phyloP scores from a whole-genome alignment of 1,284 basidiomycete genomes.

The Boletus calvinii region DNA sequence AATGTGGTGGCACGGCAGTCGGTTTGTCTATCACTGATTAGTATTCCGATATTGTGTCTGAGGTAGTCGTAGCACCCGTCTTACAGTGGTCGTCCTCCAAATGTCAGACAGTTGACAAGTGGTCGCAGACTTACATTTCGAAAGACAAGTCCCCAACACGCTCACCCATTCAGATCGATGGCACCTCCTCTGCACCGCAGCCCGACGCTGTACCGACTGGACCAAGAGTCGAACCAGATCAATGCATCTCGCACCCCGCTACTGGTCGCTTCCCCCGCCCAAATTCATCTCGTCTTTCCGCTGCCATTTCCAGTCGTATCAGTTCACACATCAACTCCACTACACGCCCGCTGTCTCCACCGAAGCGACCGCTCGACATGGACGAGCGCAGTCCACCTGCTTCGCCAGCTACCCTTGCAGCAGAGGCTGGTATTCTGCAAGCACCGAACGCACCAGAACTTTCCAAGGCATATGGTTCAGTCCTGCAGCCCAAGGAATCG shows the following conservation, averaged over 20 bases:
- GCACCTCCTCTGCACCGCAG: constrained; percentile 16
- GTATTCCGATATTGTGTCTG: constrained; percentile 12
- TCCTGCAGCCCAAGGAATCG: constrained; percentile 74
- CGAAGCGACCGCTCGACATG: constrained; percentile 44
- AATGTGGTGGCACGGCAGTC: constrained; percentile 73
- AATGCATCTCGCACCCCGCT: constrained; percentile 25
- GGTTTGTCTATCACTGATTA: constrained; percentile 47
- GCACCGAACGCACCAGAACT: constrained; percentile 60
- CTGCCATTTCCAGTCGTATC: constrained; percentile 46
- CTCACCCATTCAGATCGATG: constrained; percentile 23
- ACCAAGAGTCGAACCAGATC: constrained; percentile 7
- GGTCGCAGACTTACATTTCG: constrained; percentile 74
- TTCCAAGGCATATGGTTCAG: constrained; percentile 78
- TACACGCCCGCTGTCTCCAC: constrained; percentile 54
- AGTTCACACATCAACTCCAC: constrained; percentile 58
- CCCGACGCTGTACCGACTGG: constrained; percentile 12
- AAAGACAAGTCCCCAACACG: constrained; percentile 45
- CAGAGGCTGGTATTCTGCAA: constrained; percentile 57
- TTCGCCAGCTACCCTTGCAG: constrained; percentile 30
- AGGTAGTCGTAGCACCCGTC: constrained; percentile 52
- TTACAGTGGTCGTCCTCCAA: constrained; percentile 59
- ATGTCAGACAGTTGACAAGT: constrained; percentile 54
- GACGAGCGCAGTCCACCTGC: constrained; percentile 36
- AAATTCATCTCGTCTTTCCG: constrained; percentile 34
- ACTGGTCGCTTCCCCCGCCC: constrained; percentile 52